phyloP scores from a whole-genome alignment of 805 yeast genomes.

The Lipomyces starkeyi region DNA sequence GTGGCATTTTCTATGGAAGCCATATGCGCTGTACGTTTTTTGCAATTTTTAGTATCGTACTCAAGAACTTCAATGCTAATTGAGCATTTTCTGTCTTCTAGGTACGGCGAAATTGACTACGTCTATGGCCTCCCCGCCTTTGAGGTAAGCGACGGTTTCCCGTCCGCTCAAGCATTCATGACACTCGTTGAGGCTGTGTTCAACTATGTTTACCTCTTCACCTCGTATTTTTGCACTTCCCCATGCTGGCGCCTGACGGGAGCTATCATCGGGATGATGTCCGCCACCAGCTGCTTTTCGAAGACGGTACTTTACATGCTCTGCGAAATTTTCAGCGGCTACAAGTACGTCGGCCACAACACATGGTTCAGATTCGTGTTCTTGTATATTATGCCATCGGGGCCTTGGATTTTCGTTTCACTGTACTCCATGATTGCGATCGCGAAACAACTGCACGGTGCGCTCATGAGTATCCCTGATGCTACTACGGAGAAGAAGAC shows the following conservation, averaged over 20 bases:
- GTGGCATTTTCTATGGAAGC: constrained; percentile 33
- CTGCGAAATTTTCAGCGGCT: constrained; percentile 30
- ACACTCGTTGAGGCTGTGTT: constrained; percentile 28
- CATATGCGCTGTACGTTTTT: constrained; percentile 32
- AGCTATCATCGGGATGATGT: constrained; percentile 26
- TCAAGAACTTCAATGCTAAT: neutral
- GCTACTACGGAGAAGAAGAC: constrained; percentile 24
- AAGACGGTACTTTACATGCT: constrained; percentile 35
- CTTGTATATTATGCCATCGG: constrained; percentile 28
- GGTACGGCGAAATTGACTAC: constrained; percentile 33
- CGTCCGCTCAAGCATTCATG: constrained; percentile 31
- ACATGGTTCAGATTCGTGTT: constrained; percentile 12
- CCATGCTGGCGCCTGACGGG: constrained; percentile 23
- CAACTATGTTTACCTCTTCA: constrained; percentile 23
- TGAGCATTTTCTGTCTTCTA: neutral
- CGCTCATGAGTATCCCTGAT: constrained; percentile 14
- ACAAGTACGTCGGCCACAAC: constrained; percentile 37
- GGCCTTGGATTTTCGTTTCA: constrained; percentile 29
- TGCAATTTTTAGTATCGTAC: neutral
- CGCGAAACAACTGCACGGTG: constrained; percentile 19
- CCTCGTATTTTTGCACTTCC: constrained; percentile 11
- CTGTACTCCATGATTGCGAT: constrained; percentile 22
- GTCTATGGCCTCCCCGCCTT: constrained; percentile 34
- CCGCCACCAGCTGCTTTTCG: constrained; percentile 34
- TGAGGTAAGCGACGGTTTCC: constrained; percentile 32